These are phyloP conservation scores for Botrytis paeoniae DNA, from an alignment of 2,329 filamentous ascomycete genomes.

Conservation along the genomic window DNA sequence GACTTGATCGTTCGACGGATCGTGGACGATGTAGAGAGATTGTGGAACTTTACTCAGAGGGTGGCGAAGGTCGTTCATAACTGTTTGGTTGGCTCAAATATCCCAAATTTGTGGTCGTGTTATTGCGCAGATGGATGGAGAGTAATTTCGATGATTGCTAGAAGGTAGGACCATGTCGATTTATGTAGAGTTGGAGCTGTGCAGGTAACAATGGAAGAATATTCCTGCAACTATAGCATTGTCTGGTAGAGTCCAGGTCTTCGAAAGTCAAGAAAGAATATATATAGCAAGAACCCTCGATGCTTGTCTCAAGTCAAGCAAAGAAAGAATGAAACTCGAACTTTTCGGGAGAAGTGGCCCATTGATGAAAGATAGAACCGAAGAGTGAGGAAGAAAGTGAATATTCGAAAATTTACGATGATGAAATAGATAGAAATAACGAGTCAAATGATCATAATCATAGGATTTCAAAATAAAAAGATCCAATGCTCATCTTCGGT, in stretches of 20 bases:
- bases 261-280: background rate
- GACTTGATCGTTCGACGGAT: background rate
- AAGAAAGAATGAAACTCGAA: background rate
- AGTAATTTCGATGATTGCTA: background rate
- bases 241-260: too few relatives aligned
- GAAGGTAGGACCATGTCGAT: too few relatives aligned
- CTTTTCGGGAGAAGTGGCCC: fast-evolving
- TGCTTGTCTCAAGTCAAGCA: background rate
- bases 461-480: too few relatives aligned
- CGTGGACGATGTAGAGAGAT: background rate
- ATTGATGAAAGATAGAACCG: background rate
- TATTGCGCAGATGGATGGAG: background rate
- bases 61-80: background rate
- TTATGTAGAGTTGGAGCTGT: background rate
- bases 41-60: background rate
- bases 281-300: background rate
- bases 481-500: background rate
- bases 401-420: background rate
- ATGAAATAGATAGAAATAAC: background rate
- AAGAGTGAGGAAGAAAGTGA: background rate
- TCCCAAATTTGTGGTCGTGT: too few relatives aligned
- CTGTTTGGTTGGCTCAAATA: background rate
- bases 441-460: background rate
- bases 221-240: background rate
- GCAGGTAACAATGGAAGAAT: background rate